Base-by-base conservation (phyloP, 495 filamentous ascomycete species). In the Hyphodiscus hymeniophilus region DNA sequence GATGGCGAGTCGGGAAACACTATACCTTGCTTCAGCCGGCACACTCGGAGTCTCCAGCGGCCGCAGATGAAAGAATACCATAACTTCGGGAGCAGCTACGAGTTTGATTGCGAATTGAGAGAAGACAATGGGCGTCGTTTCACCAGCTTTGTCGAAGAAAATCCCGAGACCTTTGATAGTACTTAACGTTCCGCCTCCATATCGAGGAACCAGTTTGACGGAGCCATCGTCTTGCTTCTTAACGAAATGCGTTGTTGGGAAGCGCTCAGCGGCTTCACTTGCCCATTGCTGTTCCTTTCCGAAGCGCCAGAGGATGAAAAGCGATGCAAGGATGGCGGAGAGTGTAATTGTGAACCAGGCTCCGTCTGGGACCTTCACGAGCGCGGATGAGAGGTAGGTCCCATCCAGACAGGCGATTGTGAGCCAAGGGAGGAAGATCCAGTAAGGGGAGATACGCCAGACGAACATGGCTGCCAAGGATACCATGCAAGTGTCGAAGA, bases 231-330 rank as follows among this genome's bases (percentile, higher is more conserved):
- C 13, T 13, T 40, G 42, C 20, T 57, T 60, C 10, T 51, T 58
- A 0, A 62, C 62, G 1, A 77, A 43, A 11, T 76, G 59, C 2
- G 68, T 60, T 0, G 62, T 63, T 3, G 67, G 68, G 42, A 83
- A 69, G 0, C 74, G 69, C 47, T 84, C 80, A 26, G 67, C 67
- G 1, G 68, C 71, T 59, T 87, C 83, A 7, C 81, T 76, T 12
- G 55, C 66, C 83, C 83, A 87, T 57, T 87, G 82, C 46, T 76
- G 73, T 43, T 84, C 78, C 57, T 87, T 86, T 16, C 82, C 82
- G 49, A 75, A 86, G 16, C 83, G 74, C 82, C 82, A 87, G 6
- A 85, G 64, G 24, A 84, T 59, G 46, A 86, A 77, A 18, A 86
- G 43, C 20, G 62, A 64, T 0, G 77, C 63, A 0, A 87, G 65